Conservation (phyloP, 225 moss, liverwort and hornwort genomes). For the Lunularia cruciata region DNA sequence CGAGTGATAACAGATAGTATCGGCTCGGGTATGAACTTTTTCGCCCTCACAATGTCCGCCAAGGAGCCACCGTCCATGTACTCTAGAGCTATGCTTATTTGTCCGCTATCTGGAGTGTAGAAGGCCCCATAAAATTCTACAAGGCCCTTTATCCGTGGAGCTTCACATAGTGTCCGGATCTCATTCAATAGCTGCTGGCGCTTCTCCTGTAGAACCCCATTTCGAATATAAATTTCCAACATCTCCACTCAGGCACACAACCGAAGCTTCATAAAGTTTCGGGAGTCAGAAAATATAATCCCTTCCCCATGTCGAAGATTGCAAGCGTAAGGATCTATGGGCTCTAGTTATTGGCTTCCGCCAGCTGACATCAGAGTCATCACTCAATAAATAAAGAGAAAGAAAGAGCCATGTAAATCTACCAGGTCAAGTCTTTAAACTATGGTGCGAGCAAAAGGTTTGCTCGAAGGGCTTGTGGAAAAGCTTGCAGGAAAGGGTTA, state of each 20-base stretch:
- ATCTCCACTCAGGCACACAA: neutral
- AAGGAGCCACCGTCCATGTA: conserved; percentile 99
- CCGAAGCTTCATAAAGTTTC: neutral
- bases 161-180: conserved; percentile 95
- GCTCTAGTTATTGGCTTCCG: too few relatives aligned
- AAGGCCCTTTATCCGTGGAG: conserved; percentile 82
- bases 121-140: conserved; percentile 99
- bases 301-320: too few relatives aligned
- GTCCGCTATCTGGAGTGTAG: conserved; percentile 96
- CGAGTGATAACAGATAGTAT: conserved; percentile 93
- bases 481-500: too few relatives aligned
- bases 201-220: conserved; percentile 61
- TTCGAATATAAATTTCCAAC: neutral
- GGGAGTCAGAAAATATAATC: too few relatives aligned
- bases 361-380: too few relatives aligned
- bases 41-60: conserved; percentile 91
- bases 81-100: conserved; percentile 98
- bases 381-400: too few relatives aligned
- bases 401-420: too few relatives aligned
- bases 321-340: too few relatives aligned
- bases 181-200: conserved; percentile 97
- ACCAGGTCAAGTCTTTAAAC: too few relatives aligned
- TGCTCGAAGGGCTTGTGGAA: too few relatives aligned
- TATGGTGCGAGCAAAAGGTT: too few relatives aligned
- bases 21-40: conserved; percentile 98